Percentiles rank a stretch among this genome's conserved stretches.
These are phyloP conservation scores for Urochloa ruziziensis DNA, from an alignment of 176 grass and related monocot species.

Conservation along the genomic window DNA sequence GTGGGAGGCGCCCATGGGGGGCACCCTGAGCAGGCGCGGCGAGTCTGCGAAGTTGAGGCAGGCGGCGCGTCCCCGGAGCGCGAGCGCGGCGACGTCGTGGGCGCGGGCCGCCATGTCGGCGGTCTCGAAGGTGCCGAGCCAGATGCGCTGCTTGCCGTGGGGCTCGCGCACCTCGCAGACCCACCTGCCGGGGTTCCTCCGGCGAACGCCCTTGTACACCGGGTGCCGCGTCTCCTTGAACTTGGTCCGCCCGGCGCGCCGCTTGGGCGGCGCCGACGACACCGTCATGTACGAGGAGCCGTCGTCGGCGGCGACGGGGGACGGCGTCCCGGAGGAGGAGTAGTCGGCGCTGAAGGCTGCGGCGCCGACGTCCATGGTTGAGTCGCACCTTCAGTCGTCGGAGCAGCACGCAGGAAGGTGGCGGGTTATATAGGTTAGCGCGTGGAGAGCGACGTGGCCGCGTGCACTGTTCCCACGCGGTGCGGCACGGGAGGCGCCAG, in stretches of 20 bases:
- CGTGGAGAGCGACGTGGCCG: conserved; percentile 43
- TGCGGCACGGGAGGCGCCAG: conserved; percentile 50
- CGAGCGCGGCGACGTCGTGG: conserved; percentile 82
- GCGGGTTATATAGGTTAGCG: conserved; percentile 47
- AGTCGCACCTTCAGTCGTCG: too few species aligned
- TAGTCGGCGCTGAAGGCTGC: conserved; percentile 27
- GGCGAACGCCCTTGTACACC: conserved; percentile 85
- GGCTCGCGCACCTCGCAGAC: conserved; percentile 98
- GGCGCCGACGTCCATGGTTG: conserved; percentile 24
- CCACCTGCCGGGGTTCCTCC: conserved; percentile 75
- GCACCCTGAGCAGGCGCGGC: conserved; percentile 43
- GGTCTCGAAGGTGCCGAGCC: conserved; percentile 88
- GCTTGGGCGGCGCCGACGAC: conserved; percentile 75
- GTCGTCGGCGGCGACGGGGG: conserved; percentile 13
- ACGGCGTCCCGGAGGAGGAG: conserved; percentile 35
- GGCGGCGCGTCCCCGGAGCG: conserved; percentile 65
- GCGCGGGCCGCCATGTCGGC: conserved; percentile 94
- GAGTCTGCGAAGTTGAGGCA: conserved; percentile 99
- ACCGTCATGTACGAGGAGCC: conserved; percentile 70
- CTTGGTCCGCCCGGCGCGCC: conserved; percentile 83
- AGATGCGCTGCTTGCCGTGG: conserved; percentile 80
- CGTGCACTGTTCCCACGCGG: conserved; percentile 39
- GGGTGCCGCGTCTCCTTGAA: conserved; percentile 95
- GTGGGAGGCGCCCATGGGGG: conserved; percentile 37
- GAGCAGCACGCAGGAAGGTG: too few species aligned